phyloP scores from a whole-genome alignment of 208 protist species.

The Zelonia costaricensis region DNA sequence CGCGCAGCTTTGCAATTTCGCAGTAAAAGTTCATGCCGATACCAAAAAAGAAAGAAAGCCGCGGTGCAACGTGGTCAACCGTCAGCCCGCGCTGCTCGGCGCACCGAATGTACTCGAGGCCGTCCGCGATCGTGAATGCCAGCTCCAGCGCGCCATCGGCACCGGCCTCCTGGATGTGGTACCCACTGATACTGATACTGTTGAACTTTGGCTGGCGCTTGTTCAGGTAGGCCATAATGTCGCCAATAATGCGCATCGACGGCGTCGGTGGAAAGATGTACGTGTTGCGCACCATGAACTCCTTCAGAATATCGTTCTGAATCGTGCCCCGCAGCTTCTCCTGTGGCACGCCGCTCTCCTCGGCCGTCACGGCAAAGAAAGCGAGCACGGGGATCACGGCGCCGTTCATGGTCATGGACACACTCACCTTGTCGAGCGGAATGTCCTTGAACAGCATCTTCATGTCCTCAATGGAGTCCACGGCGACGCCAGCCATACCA shows the following conservation, averaged over 20 bases:
- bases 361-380: conserved; percentile 95
- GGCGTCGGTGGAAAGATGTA: conserved; percentile 96
- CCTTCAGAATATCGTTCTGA: conserved; percentile 98
- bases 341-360: conserved; percentile 91
- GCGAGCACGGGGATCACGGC: conserved; percentile 95
- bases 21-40: conserved; percentile 98
- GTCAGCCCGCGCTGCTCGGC: conserved; percentile 62
- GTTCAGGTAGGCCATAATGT: conserved; percentile 95
- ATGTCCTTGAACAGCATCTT: conserved; percentile 93
- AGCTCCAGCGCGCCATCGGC: conserved; percentile 92
- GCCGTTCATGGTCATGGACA: conserved; percentile 98
- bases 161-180: conserved; percentile 97
- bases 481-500: conserved; percentile 97
- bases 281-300: conserved; percentile 98
- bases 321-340: conserved; percentile 94
- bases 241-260: conserved; percentile 94
- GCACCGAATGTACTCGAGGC: conserved; percentile 93
- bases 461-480: conserved; percentile 92
- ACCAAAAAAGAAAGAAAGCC: conserved; percentile 96
- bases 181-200: conserved; percentile 94
- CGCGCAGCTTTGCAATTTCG: conserved; percentile 95
- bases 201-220: conserved; percentile 97
- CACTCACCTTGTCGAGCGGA: conserved; percentile 94
- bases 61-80: conserved; percentile 94
- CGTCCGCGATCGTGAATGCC: conserved; percentile 96